phyloP scores from a whole-genome alignment of 805 yeast species.

The Candida dajiaensis region DNA sequence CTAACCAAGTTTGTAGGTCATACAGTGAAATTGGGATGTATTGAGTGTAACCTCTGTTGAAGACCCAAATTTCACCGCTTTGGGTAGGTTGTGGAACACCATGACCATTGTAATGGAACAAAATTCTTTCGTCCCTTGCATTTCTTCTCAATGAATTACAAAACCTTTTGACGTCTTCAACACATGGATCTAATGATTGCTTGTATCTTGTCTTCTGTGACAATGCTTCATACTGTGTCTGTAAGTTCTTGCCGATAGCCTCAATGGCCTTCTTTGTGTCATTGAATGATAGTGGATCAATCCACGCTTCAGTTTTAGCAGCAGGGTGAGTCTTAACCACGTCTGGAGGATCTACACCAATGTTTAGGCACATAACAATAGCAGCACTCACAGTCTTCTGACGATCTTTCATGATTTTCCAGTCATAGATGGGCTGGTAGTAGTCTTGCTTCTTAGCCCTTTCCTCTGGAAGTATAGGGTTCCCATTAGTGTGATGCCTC shows the following conservation, averaged over 20 bases:
- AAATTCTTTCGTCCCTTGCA: slow-evolving; percentile 87
- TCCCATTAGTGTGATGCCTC: slow-evolving; percentile 86
- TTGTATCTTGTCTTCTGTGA: slow-evolving; percentile 85
- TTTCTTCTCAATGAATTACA: slow-evolving; percentile 84
- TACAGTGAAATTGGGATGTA: slow-evolving; percentile 94
- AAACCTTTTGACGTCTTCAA: slow-evolving; percentile 89
- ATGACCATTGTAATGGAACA: slow-evolving; percentile 96
- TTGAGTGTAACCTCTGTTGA: slow-evolving; percentile 94
- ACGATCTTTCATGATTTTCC: slow-evolving; percentile 88
- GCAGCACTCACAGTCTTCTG: slow-evolving; percentile 94
- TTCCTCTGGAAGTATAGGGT: slow-evolving; percentile 58
- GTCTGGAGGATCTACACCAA: slow-evolving; percentile 98
- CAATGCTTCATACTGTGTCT: slow-evolving; percentile 82
- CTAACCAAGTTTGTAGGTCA: slow-evolving; percentile 94
- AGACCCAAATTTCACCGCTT: slow-evolving; percentile 97
- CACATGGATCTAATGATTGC: slow-evolving; percentile 89
- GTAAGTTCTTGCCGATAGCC: slow-evolving; percentile 82
- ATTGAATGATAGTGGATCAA: slow-evolving; percentile 74
- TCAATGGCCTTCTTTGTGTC: slow-evolving; percentile 91
- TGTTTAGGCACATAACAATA: slow-evolving; percentile 78
- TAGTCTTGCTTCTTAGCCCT: slow-evolving; percentile 39
- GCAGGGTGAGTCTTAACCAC: slow-evolving; percentile 88
- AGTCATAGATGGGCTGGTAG: slow-evolving; percentile 73
- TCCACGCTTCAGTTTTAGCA: slow-evolving; percentile 89
- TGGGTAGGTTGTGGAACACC: slow-evolving; percentile 98